Evolutionary conservation across 1,284 basidiomycete genomes (phyloP), one percentile per base, ranked within the genome.

Genomic region (Austroboletus novae-zelandiae): DNA sequence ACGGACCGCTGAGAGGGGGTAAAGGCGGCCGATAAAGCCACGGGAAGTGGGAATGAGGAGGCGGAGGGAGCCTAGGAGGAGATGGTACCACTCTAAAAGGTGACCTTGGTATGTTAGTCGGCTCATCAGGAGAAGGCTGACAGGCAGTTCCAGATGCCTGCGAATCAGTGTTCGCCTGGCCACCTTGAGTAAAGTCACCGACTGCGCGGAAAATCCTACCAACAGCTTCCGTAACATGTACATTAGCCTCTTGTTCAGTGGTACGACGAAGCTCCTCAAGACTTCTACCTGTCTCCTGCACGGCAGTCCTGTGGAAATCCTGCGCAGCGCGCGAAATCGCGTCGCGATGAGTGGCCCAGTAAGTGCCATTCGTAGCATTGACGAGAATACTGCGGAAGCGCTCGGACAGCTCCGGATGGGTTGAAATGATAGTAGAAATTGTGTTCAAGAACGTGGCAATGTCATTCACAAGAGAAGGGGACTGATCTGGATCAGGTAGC

Each of bases 381-480:
- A 71, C 71, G 34, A 83, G 61, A 40, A 90, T 78, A 58, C 78
- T 83, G 47, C 78, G 81, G 48, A 90, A 61, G 35, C 76, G 77
- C 53, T 86, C 83, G 2, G 83, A 78, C 11, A 90, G 66, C 57
- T 90, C 86, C 3, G 88, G 88, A 58, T 89, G 85, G 9, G 77
- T 66, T 0, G 77, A 68, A 42, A 89, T 67, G 23, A 81, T 73
- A 18, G 62, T 69, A 32, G 75, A 78, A 46, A 89, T 62, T 3
- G 74, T 74, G 41, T 73, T 74, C 50, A 90, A 67, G 29, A 90
- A 71, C 1, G 74, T 64, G 2, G 85, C 83, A 39, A 89, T 64
- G 55, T 90, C 88, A 51, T 77, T 71, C 3, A 79, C 74, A 47
- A 90, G 74, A 11, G 81, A 81, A 15, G 77, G 64, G 10, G 63